Base-by-base conservation (phyloP, 2,329 filamentous ascomycete species). In the Didymella lethalis region DNA sequence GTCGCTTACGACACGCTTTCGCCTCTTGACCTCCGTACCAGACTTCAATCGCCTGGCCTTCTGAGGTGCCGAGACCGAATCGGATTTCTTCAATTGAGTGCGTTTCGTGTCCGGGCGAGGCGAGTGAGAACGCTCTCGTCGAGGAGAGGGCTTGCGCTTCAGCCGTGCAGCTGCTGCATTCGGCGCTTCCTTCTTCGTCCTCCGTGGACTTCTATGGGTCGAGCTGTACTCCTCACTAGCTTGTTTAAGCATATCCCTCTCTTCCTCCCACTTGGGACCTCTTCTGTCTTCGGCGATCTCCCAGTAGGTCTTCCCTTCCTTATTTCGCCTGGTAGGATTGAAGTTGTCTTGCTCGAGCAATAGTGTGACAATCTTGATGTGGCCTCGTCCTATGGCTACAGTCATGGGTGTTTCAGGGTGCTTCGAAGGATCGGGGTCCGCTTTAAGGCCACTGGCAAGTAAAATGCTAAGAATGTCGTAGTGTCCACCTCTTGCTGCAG, bases 341-440 rank as follows among this genome's bases (percentile, higher is more conserved):
- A 98, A 97, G 26, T 84, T 83, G 47, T 86, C 85, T 69, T 95
- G 91, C 59, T 88, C 88, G 7, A 97, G 81, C 7, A 97, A 83
- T 11, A 97, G 81, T 57, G 90, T 86, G 44, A 99, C 87, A 57
- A 97, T 92, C 65, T 92, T 90, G 48, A 95, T 85, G 68, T 97
- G 95, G 4, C 86, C 87, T 66, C 94, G 90, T 16, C 95, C 94
- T 64, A 99, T 97, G 1, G 95, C 93, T 58, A 93, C 93, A 36
- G 97, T 85, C 83, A 99, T 96, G 1, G 95, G 95, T 0, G 94
- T 98, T 50, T 93, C 90, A 70, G 91, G 89, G 57, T 95, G 93
- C 41, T 92, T 92, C 67, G 95, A 91, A 7, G 86, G 83, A 68
- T 89, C 83, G 18, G 86, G 84, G 54, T 81, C 77, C 36, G 80